Base-by-base conservation (phyloP, 2,329 filamentous ascomycete species). In the Aspergillus fumigatiaffinis region DNA sequence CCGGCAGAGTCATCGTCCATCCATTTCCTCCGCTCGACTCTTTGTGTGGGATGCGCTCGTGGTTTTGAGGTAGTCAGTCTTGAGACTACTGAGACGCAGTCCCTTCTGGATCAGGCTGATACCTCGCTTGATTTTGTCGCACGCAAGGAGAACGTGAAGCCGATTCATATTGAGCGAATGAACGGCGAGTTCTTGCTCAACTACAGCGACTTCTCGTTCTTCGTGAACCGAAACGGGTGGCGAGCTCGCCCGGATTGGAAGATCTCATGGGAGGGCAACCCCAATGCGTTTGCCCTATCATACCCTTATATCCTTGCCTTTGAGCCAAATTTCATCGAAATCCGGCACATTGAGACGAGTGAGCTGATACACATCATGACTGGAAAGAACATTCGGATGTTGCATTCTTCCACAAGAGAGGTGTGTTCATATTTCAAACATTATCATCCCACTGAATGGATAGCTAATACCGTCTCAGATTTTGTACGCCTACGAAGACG, bases 191-290 rank as follows among this genome's bases (percentile, higher is more conserved):
- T 99, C 81, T 76, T 99, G 65, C 87, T 99, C 62, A 97, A 97
- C 76, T 99, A 99, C 78, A 94, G 91, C 4, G 94, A 99, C 73
- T 99, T 97, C 76, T 96, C 91, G 12, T 99, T 99, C 84, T 99
- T 97, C 70, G 94, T 99, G 71, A 97, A 99, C 76, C 87, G 94
- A 68, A 97, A 99, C 73, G 94, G 94, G 41, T 99, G 94, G 94
- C 87, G 94, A 61, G 93, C 93, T 54, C 84, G 92, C 68, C 92
- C 92, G 4, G 94, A 99, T 75, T 99, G 94, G 94, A 88, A 89
- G 68, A 96, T 99, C 70, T 89, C 93, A 62, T 99, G 94, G 94
- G 94, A 99, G 78, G 94, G 94, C 56, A 90, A 87, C 48, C 94
- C 94, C 44, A 89, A 91, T 68, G 88, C 87, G 57, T 99, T 99